These are phyloP conservation scores for Tranzscheliella williamsii DNA, from an alignment of 1,284 basidiomycete species.

Conservation along the genomic window DNA sequence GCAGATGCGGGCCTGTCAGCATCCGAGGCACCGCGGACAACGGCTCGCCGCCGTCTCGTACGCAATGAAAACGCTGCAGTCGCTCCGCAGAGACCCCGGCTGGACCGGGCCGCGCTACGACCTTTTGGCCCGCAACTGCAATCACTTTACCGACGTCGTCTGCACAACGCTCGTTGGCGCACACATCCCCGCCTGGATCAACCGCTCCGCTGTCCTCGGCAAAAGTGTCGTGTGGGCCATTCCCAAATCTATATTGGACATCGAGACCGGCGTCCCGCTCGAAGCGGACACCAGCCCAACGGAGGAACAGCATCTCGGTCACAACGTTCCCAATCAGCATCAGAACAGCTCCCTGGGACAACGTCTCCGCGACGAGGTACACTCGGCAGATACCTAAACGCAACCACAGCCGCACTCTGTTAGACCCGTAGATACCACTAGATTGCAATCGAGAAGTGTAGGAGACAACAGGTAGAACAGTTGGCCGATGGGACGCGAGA, in stretches of 20 bases:
- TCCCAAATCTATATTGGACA: conserved; percentile 7
- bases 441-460: background rate
- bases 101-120: conserved; percentile 19
- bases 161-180: conserved; percentile 42
- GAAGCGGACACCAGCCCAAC: conserved; percentile 2
- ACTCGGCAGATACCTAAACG: background rate
- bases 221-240: conserved; percentile 3
- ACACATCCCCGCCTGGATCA: conserved; percentile 47
- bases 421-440: too few species aligned
- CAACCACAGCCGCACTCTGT: too few species aligned
- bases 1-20: background rate
- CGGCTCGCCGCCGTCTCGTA: background rate
- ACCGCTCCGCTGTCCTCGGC: conserved; percentile 15
- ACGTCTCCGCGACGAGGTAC: background rate
- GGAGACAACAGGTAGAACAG: too few species aligned
- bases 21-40: conserved; percentile 9
- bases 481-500: too few species aligned
- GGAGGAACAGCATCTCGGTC: too few species aligned
- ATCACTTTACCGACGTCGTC: conserved; percentile 52
- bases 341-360: background rate
- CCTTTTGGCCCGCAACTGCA: conserved; percentile 47
- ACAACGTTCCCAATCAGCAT: background rate
- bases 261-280: conserved; percentile 2
- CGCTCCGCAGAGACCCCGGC: conserved; percentile 6
- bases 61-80: conserved; percentile 1